phyloP scores from a whole-genome alignment of 768 basidiomycete species.

The Rubroboletus satanas region DNA sequence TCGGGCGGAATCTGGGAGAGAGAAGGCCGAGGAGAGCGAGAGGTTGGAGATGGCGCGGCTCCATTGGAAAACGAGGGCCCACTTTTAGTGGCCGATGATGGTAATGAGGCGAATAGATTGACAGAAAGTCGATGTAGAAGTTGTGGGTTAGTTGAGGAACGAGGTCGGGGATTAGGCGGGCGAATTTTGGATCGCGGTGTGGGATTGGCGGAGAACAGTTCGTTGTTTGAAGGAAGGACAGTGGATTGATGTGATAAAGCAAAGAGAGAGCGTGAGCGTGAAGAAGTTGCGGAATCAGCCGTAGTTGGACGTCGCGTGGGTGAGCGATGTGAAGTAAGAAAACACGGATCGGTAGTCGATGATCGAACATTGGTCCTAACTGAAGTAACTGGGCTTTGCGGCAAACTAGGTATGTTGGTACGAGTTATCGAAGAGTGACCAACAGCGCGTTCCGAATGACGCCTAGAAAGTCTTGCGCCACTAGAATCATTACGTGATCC shows the following conservation, averaged over 20 bases:
- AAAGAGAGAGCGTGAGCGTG: constrained; percentile 31
- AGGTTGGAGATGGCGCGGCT: constrained; percentile 21
- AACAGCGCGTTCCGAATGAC: constrained; percentile 37
- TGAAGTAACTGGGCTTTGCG: constrained; percentile 2
- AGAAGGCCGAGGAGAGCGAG: constrained; percentile 44
- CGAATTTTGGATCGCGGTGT: constrained; percentile 18
- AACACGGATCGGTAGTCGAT: constrained; percentile 16
- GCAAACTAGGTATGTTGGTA: constrained; percentile 11
- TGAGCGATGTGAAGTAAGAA: constrained; percentile 13
- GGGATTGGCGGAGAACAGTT: neutral
- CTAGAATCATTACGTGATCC: constrained; percentile 20
- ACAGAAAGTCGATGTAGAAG: constrained; percentile 67
- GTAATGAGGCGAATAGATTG: constrained; percentile 53
- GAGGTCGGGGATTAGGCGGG: constrained; percentile 39
- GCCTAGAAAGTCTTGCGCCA: constrained; percentile 38
- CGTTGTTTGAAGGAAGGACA: constrained; percentile 10
- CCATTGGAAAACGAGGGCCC: constrained; percentile 8
- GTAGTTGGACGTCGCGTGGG: constrained; percentile 37
- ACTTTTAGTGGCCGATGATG: constrained; percentile 30
- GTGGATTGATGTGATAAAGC: constrained; percentile 20
- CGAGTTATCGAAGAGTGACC: constrained; percentile 10
- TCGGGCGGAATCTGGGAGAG: constrained; percentile 41
- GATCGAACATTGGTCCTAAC: constrained; percentile 13
- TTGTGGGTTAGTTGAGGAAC: constrained; percentile 63
- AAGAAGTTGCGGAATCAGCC: constrained; percentile 37